A percentile compares a stretch with the other conserved stretches of the same genome.
Evolutionary conservation across 2,329 filamentous ascomycete genomes (phyloP).

Genomic region (Furcasterigmium sp.): DNA sequence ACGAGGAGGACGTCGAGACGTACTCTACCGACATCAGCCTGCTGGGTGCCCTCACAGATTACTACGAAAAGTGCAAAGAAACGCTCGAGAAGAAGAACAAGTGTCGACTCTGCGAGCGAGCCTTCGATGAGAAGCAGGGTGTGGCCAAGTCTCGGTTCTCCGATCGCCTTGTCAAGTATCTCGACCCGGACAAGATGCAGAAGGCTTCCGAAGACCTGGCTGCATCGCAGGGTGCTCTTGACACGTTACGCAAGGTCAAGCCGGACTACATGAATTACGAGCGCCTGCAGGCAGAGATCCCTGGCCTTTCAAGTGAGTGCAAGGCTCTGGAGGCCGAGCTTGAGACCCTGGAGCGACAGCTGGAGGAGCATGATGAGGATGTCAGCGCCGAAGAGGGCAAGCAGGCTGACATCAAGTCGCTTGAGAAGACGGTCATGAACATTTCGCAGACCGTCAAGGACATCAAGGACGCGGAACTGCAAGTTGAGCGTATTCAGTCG

Average conservation of each 20-base stretch:
- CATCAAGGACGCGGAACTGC: constrained; percentile 62
- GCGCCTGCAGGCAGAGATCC: constrained; percentile 67
- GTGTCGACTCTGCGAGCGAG: constrained; percentile 71
- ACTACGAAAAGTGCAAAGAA: constrained; percentile 64
- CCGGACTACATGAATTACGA: constrained; percentile 70
- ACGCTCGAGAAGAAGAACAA: constrained; percentile 62
- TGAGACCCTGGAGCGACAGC: constrained; percentile 50
- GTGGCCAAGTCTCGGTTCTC: constrained; percentile 58
- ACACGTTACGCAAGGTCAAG: constrained; percentile 56
- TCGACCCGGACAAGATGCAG: constrained; percentile 57
- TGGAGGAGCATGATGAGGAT: constrained; percentile 63
- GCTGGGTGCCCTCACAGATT: constrained; percentile 64
- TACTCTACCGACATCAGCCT: constrained; percentile 64
- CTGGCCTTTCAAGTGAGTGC: constrained; percentile 60
- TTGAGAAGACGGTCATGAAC: constrained; percentile 69
- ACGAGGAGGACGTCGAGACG: constrained; percentile 53
- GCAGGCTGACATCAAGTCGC: constrained; percentile 67
- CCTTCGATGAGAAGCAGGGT: constrained; percentile 56
- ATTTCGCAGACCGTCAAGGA: constrained; percentile 71
- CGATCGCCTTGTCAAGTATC: constrained; percentile 59
- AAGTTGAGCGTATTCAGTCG: constrained; percentile 69
- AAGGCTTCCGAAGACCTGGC: constrained; percentile 58
- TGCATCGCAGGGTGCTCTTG: constrained; percentile 42
- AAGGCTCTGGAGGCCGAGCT: constrained; percentile 57
- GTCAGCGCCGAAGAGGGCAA: constrained; percentile 61